These are phyloP conservation scores for Firmiana major DNA, from an alignment of 345 rosid species.

Conservation along the genomic window DNA sequence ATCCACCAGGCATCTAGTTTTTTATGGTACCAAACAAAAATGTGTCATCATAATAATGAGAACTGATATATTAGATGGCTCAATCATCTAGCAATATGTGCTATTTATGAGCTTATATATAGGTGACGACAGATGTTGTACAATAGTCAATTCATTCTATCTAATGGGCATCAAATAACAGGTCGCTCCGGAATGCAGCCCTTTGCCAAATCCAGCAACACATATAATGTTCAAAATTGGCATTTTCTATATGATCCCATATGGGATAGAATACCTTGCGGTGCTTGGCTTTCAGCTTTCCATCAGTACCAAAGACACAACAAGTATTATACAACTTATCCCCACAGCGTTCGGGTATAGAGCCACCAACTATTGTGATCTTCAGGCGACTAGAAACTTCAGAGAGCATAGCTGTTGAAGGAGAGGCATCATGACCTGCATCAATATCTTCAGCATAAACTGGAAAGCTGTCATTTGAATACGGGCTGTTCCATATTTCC, in stretches of 20 bases:
- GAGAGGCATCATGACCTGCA: conserved; percentile 59
- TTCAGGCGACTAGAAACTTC: conserved; percentile 58
- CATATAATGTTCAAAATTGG: neutral
- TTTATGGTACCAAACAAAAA: neutral
- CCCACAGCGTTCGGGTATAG: conserved; percentile 69
- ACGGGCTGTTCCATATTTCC: conserved; percentile 96
- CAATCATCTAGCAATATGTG: neutral
- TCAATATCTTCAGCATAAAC: conserved; percentile 89
- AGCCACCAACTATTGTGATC: conserved; percentile 87
- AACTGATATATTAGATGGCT: neutral
- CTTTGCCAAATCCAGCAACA: neutral
- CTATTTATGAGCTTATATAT: neutral
- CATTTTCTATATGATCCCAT: neutral
- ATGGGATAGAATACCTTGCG: conserved; percentile 50
- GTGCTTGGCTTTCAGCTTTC: conserved; percentile 80
- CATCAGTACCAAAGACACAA: conserved; percentile 73
- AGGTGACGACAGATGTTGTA: neutral
- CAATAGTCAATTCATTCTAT: neutral
- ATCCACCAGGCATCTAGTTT: neutral
- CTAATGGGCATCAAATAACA: neutral
- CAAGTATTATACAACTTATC: conserved; percentile 79
- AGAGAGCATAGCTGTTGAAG: conserved; percentile 81
- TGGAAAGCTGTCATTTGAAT: conserved; percentile 86
- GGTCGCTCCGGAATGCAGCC: neutral
- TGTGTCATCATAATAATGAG: neutral